phyloP scores from a whole-genome alignment of 176 grass and related monocot species.

The barley (Hordeum vulgare) region MorexV3_pseudomolecules_assembly NC_058521.1:566356976-566357475 shows the following conservation, averaged over 20 bases:
- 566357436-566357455: not conserved
- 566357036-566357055: too few relatives aligned
- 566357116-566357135: not conserved
- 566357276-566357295: not conserved
- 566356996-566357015: conserved; percentile 7
- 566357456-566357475: not conserved
- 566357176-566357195: not conserved
- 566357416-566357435: not conserved
- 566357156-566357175: not conserved
- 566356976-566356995: not conserved
- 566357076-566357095: not conserved
- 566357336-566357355: not conserved
- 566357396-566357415: not conserved
- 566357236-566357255: not conserved
- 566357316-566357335: not conserved
- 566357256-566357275: not conserved
- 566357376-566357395: not conserved
- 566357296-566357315: not conserved
- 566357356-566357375: not conserved
- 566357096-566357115: not conserved
- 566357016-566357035: not conserved
- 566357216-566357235: not conserved
- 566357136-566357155: not conserved
- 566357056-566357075: not conserved
- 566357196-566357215: not conserved